Base-by-base conservation (phyloP, 371 early-diverging fungal genomes). In the Enterospora canceri region DNA sequence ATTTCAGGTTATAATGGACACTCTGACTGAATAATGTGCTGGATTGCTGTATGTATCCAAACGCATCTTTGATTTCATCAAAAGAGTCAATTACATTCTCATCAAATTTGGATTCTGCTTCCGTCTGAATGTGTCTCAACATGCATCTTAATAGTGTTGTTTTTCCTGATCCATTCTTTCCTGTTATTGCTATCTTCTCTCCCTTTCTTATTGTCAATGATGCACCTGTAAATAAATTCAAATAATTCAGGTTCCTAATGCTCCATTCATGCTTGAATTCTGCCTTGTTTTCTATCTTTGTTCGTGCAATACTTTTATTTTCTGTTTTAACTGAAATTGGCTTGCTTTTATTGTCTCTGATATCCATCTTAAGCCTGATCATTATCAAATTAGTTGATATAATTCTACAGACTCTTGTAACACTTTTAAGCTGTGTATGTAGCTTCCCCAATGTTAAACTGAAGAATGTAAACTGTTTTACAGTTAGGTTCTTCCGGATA, bases 151-250 rank as follows among this genome's bases (percentile, higher is more conserved):
- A 72, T 34, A 97, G 82, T 5, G 95, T 96, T 12, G 93, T 91
- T 82, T 98, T 98, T 74, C 98, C 97, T 62, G 91, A 87, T 84
- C 99, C 99, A 85, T 96, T 98, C 71, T 88, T 86, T 68, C 99
- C 99, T 18, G 94, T 88, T 18, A 98, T 84, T 78, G 78, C 79
- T 2, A 82, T 59, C 68, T 78, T 79, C 18, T 82, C 82, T n/a
- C 77, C 76, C 60, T 73, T 73, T 0, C 70, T 56, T 40, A 88
- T 86, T 40, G 40, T 40, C n/a, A 40, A 40, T 12, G 40, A 40
- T 40, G 40, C 40, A 40, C n/a, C n/a, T 40, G 12, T 40, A 40
- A 40, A 40, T 40, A 40, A 40, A 40, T 40, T n/a, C 40, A 40
- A 40, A 40, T 40, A 40, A n/a, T n/a, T 12, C 40, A 40, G 40